phyloP scores from a whole-genome alignment of 768 basidiomycete species.

The Boletus vinaceobasis region DNA sequence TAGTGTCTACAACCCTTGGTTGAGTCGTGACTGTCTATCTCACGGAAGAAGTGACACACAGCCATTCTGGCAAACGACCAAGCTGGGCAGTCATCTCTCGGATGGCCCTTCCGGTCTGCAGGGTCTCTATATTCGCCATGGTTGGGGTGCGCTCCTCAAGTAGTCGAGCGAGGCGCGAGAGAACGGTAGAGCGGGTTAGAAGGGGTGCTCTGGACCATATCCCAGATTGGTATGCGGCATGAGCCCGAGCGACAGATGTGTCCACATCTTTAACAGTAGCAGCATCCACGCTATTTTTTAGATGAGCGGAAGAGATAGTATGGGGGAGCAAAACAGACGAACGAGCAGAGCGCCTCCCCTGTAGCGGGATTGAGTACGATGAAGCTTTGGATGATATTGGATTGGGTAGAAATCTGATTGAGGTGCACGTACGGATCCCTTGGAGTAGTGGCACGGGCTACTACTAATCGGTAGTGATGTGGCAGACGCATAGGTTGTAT shows the following conservation, averaged over 20 bases:
- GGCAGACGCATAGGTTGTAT: conserved; percentile 3
- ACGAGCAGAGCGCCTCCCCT: conserved; percentile 57
- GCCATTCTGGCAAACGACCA: conserved; percentile 78
- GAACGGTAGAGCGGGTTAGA: conserved; percentile 57
- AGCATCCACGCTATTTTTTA: conserved; percentile 46
- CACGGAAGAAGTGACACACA: conserved; percentile 45
- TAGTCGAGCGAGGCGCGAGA: conserved; percentile 60
- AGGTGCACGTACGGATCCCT: conserved; percentile 6
- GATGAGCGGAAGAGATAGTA: conserved; percentile 1
- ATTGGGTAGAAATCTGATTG: neutral
- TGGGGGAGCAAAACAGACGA: conserved; percentile 48
- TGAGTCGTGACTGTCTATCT: neutral
- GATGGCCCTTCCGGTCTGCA: conserved; percentile 80
- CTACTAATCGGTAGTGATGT: conserved; percentile 7
- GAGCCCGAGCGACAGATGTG: conserved; percentile 50
- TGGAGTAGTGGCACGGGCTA: neutral
- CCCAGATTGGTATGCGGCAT: conserved; percentile 60
- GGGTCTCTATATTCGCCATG: conserved; percentile 61
- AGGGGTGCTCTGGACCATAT: conserved; percentile 66
- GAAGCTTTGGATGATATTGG: conserved; percentile 38
- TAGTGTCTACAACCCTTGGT: conserved; percentile 53
- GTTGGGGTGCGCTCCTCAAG: conserved; percentile 57
- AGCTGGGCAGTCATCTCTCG: conserved; percentile 83
- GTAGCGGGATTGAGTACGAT: conserved; percentile 66
- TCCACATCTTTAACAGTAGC: conserved; percentile 52